phyloP scores from a whole-genome alignment of 2,329 filamentous ascomycete genomes.

The Aaosphaeria pasadenensis region DNA sequence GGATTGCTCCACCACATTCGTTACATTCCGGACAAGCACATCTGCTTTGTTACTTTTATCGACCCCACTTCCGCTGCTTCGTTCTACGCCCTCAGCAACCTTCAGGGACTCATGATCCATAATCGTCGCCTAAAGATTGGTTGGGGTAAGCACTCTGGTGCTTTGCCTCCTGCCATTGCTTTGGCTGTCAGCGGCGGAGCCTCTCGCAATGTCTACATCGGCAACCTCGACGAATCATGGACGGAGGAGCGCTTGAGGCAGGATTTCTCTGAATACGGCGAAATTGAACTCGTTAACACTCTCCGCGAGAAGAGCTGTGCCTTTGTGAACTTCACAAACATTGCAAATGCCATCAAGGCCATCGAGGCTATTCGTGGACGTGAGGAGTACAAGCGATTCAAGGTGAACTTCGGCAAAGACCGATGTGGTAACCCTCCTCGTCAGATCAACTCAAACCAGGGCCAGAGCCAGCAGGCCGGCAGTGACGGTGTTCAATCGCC shows the following conservation, averaged over 20 bases:
- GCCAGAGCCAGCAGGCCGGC: slow-evolving; percentile 64
- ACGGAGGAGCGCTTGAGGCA: slow-evolving; percentile 92
- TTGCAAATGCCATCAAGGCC: slow-evolving; percentile 98
- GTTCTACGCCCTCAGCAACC: slow-evolving; percentile 95
- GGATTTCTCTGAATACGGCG: slow-evolving; percentile 95
- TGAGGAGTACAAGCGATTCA: slow-evolving; percentile 97
- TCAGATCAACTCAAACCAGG: slow-evolving; percentile 64
- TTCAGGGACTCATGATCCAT: slow-evolving; percentile 98
- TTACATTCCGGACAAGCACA: slow-evolving; percentile 99
- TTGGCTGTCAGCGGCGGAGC: slow-evolving; percentile 94
- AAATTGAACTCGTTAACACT: slow-evolving; percentile 96
- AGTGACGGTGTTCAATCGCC: slow-evolving; percentile 57
- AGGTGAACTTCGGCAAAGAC: slow-evolving; percentile 99
- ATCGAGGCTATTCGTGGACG: slow-evolving; percentile 93
- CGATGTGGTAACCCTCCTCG: slow-evolving; percentile 94
- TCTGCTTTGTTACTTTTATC: slow-evolving; percentile 99
- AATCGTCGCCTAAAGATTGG: slow-evolving; percentile 97
- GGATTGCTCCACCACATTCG: slow-evolving; percentile 96
- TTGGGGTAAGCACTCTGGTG: slow-evolving; percentile 98
- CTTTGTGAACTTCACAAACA: slow-evolving; percentile 99
- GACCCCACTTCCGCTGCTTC: slow-evolving; percentile 96
- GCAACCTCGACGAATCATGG: slow-evolving; percentile 96
- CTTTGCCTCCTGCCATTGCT: slow-evolving; percentile 91
- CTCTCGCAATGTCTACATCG: slow-evolving; percentile 97
- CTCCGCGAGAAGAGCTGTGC: slow-evolving; percentile 98